Conservation (phyloP, 2,329 filamentous ascomycete genomes). For the Camptophora hylomeconis region DNA sequence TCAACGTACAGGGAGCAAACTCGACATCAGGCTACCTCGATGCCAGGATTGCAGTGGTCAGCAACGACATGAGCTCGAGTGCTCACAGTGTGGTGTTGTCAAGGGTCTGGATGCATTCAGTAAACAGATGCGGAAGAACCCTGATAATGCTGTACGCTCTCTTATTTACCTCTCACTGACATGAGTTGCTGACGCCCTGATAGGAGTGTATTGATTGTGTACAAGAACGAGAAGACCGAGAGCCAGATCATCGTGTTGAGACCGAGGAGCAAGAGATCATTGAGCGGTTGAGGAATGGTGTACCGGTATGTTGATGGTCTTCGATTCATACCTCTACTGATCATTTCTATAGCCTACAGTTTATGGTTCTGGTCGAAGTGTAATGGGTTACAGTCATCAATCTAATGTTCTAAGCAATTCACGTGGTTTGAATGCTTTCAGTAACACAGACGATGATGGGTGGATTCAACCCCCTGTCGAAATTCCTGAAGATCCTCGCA, state of each 20-base stretch:
- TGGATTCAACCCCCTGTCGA: constrained; percentile 2
- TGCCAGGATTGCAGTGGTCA: constrained; percentile 2
- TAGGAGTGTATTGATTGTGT: constrained; percentile 31
- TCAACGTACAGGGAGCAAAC: constrained; percentile 1
- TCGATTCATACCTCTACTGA: not conserved
- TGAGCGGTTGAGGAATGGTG: constrained; percentile 6
- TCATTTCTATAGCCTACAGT: too few relatives aligned
- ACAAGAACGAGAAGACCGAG: constrained; percentile 22
- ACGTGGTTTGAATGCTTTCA: not conserved
- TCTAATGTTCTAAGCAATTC: not conserved
- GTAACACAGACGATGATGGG: constrained; percentile 1
- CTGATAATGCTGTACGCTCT: constrained; percentile 32
- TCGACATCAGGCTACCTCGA: not conserved
- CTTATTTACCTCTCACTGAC: not conserved
- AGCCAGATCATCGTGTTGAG: constrained; percentile 17
- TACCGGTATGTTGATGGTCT: not conserved
- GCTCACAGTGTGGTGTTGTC: constrained; percentile 32
- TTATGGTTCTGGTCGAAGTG: too few relatives aligned
- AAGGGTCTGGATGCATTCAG: constrained; percentile 38
- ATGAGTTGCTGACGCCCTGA: constrained; percentile 5
- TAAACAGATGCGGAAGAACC: constrained; percentile 34
- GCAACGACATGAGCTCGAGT: constrained; percentile 31
- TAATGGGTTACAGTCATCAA: constrained; percentile 3
- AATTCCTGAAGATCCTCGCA: constrained; percentile 2
- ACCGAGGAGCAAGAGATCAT: constrained; percentile 21